Evolutionary conservation across 768 basidiomycete genomes (phyloP).

Genomic region (Suillus decipiens): DNA sequence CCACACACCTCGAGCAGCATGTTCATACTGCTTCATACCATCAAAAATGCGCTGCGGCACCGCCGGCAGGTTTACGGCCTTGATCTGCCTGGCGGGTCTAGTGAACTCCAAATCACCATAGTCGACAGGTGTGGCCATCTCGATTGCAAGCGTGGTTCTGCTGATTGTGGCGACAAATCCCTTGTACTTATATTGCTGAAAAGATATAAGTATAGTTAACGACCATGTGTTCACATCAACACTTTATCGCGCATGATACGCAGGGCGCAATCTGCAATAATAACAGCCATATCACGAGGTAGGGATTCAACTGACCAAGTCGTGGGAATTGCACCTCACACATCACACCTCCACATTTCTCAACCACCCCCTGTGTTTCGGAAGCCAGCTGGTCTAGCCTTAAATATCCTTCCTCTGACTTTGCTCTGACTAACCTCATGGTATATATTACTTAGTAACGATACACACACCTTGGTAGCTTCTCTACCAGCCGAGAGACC

Average conservation of each 20-base stretch:
- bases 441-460: background rate
- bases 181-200: background rate
- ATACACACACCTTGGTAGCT: background rate
- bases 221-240: background rate
- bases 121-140: slow-evolving; percentile 27
- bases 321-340: too few relatives aligned
- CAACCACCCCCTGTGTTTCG: too few relatives aligned
- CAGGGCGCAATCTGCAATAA: background rate
- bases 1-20: slow-evolving; percentile 35
- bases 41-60: slow-evolving; percentile 36
- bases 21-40: slow-evolving; percentile 41
- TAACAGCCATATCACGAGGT: background rate
- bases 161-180: background rate
- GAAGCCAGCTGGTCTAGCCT: too few relatives aligned
- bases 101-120: slow-evolving; percentile 36
- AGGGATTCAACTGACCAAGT: too few relatives aligned
- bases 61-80: slow-evolving; percentile 37
- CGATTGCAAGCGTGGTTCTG: background rate
- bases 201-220: slow-evolving; percentile 6
- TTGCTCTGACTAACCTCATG: background rate
- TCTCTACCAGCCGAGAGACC: background rate
- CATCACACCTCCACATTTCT: too few relatives aligned
- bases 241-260: background rate
- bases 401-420: too few relatives aligned
- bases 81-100: slow-evolving; percentile 40